phyloP scores from a whole-genome alignment of 2,329 filamentous ascomycete species.

The Emmonsia crescens region DNA sequence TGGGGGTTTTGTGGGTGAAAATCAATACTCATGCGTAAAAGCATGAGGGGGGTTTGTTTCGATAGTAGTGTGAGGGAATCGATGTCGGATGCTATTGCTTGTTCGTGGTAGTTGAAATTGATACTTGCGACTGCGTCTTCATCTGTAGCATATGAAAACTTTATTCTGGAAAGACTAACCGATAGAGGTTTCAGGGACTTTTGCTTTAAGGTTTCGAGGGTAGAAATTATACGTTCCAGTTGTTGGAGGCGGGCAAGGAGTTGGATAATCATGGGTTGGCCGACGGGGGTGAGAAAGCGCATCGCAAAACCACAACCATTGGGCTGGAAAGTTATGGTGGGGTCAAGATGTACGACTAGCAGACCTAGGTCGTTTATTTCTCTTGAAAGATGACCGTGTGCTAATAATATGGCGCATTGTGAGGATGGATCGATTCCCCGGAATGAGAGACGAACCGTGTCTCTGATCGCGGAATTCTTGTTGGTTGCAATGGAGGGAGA shows the following conservation, averaged over 20 bases:
- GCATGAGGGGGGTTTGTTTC: not conserved
- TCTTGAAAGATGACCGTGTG: conserved; percentile 24
- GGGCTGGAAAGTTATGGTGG: conserved; percentile 24
- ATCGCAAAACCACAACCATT: conserved; percentile 28
- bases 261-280: conserved; percentile 24
- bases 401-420: conserved; percentile 26
- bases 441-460: conserved; percentile 29
- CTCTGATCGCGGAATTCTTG: conserved; percentile 21
- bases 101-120: conserved; percentile 20
- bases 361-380: conserved; percentile 19
- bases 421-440: conserved; percentile 26
- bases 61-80: conserved; percentile 10
- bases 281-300: conserved; percentile 27
- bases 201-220: conserved; percentile 24
- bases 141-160: conserved; percentile 25
- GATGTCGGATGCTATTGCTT: conserved; percentile 11
- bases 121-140: conserved; percentile 23
- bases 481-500: conserved; percentile 18
- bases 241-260: conserved; percentile 29
- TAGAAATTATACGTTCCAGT: conserved; percentile 27
- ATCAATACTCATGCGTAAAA: conserved; percentile 20
- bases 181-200: conserved; percentile 24
- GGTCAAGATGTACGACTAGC: conserved; percentile 21
- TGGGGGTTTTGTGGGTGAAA: conserved; percentile 30
- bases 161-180: conserved; percentile 26